A percentile compares a stretch with the other conserved stretches of the same genome.
Conservation (phyloP, 768 basidiomycete species). For the Imleria badia region DNA sequence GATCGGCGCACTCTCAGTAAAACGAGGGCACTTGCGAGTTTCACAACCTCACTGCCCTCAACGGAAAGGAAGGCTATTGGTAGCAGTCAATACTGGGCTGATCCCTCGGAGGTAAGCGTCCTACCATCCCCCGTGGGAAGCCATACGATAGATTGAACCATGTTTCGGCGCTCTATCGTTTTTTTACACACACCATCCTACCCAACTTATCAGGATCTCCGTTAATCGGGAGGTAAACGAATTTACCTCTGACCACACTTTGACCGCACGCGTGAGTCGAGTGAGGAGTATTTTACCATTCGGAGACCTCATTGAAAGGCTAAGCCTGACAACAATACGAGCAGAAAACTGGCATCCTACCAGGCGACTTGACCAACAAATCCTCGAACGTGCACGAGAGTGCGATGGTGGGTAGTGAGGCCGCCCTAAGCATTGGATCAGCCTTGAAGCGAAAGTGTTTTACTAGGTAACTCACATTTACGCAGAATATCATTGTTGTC, state of each 20-base stretch:
- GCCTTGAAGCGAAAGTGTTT: constrained; percentile 8
- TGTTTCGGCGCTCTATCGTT: constrained; percentile 46
- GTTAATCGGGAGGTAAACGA: background rate
- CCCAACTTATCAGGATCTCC: constrained; percentile 1
- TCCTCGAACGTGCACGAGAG: constrained; percentile 48
- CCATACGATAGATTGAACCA: constrained; percentile 49
- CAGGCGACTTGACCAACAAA: constrained; percentile 56
- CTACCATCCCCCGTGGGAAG: constrained; percentile 49
- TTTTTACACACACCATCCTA: constrained; percentile 50
- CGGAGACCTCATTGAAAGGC: constrained; percentile 41
- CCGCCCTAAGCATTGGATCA: constrained; percentile 33
- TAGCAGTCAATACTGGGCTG: constrained; percentile 11
- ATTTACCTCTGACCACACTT: constrained; percentile 50
- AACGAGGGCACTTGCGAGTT: constrained; percentile 35
- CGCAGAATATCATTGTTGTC: constrained; percentile 48
- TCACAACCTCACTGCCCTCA: constrained; percentile 47
- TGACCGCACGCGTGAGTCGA: constrained; percentile 46
- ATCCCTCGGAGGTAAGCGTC: constrained; percentile 4
- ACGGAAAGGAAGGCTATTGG: constrained; percentile 50
- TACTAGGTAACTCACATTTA: constrained; percentile 36
- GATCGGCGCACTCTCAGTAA: constrained; percentile 6
- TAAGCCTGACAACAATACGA: constrained; percentile 1
- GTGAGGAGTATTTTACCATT: constrained; percentile 45
- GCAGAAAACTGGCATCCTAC: constrained; percentile 21
- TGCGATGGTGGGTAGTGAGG: constrained; percentile 42